A percentile compares a stretch with the other conserved stretches of the same genome.
These are phyloP conservation scores for Coemansia sp. DNA, from an alignment of 192 early-diverging fungal genomes.

Conservation along the genomic window DNA sequence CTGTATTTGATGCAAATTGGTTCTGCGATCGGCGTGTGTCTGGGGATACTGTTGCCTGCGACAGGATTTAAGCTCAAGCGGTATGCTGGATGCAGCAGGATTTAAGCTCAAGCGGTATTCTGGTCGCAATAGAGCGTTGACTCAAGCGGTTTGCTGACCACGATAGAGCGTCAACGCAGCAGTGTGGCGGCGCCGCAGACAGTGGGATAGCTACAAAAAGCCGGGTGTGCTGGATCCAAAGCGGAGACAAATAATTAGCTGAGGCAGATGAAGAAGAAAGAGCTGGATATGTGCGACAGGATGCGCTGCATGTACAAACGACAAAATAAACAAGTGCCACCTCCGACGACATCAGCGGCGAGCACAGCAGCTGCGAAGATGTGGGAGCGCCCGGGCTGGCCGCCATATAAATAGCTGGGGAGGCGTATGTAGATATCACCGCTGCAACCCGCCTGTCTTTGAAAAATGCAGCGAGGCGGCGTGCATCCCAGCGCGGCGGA, in stretches of 20 bases:
- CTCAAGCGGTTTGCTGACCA: not conserved
- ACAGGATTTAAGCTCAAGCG: not conserved
- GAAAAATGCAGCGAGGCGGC: constrained; percentile 3
- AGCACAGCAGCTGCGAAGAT: not conserved
- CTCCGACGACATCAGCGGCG: constrained; percentile 7
- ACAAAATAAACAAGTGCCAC: constrained; percentile 14
- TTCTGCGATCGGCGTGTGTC: not conserved
- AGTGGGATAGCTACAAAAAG: not conserved
- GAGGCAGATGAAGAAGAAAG: not conserved
- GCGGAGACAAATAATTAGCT: not conserved
- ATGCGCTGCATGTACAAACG: constrained; percentile 8
- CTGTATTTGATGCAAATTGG: not conserved
- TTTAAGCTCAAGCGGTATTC: not conserved
- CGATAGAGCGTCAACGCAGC: not conserved
- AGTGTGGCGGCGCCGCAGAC: not conserved
- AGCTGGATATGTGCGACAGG: not conserved
- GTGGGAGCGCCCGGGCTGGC: not conserved
- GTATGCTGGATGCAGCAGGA: not conserved
- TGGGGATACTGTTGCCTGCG: not conserved
- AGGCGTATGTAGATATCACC: constrained; percentile 28
- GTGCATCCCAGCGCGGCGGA: constrained; percentile 26
- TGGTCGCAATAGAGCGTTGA: not conserved
- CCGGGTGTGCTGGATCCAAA: not conserved
- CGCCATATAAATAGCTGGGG: constrained; percentile 20
- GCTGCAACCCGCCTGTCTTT: constrained; percentile 8